Evolutionary conservation across 2,329 filamentous ascomycete genomes (phyloP).

Genomic region (Corynespora cassiicola): DNA sequence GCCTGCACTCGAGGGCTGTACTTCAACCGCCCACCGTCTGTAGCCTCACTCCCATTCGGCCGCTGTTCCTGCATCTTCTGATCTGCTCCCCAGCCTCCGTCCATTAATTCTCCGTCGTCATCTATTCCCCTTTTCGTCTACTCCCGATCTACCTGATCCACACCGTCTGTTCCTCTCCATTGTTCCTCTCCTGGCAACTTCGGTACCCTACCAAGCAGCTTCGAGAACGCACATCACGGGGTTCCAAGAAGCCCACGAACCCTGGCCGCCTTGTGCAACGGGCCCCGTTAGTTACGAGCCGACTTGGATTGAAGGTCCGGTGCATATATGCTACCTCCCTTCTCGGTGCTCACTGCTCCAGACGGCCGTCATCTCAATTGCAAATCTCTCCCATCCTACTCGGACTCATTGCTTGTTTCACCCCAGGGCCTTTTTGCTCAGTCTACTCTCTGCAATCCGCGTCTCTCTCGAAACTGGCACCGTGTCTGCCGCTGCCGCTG

Average conservation of each 20-base stretch:
- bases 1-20: constrained; percentile 38
- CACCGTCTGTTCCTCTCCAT: constrained; percentile 17
- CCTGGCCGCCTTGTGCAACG: constrained; percentile 41
- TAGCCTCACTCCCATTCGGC: constrained; percentile 30
- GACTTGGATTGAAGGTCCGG: constrained; percentile 34
- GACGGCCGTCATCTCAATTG: constrained; percentile 5
- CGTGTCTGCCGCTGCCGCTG: constrained; percentile 6
- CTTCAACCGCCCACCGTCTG: constrained; percentile 39
- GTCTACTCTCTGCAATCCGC: constrained; percentile 8
- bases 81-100: constrained; percentile 22
- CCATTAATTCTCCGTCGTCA: constrained; percentile 22
- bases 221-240: constrained; percentile 40
- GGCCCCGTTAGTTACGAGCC: constrained; percentile 27
- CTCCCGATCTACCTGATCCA: constrained; percentile 14
- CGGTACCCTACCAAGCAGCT: constrained; percentile 34
- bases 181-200: constrained; percentile 21
- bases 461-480: constrained; percentile 10
- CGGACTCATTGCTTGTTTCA: constrained; percentile 8
- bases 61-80: constrained; percentile 28
- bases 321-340: constrained; percentile 45
- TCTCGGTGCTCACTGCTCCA: constrained; percentile 18
- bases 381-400: too few species aligned
- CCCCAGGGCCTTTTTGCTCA: too few species aligned
- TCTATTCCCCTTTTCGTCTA: constrained; percentile 15
- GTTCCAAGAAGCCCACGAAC: constrained; percentile 25